Evolutionary conservation across 257 asterid genomes (phyloP).

Genomic region (Solanum tarijense): DNA sequence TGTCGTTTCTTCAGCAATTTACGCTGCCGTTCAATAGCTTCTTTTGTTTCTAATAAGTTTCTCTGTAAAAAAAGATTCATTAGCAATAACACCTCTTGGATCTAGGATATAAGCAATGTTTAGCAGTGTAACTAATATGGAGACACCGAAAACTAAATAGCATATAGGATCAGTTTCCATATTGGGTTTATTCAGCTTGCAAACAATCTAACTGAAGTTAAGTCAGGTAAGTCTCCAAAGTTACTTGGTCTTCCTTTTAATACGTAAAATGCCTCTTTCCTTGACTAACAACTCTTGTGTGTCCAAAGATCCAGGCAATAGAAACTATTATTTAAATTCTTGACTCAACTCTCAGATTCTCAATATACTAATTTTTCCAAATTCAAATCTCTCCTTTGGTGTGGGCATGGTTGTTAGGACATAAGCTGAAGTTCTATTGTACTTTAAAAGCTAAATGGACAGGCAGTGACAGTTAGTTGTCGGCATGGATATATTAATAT

Average conservation of each 20-base stretch:
- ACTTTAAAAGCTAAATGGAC: background rate
- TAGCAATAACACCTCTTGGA: background rate
- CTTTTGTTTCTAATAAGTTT: constrained; percentile 76
- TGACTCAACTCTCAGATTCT: background rate
- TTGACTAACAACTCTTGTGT: background rate
- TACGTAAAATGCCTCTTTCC: background rate
- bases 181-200: background rate
- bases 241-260: background rate
- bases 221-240: background rate
- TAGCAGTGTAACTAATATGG: background rate
- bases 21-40: constrained; percentile 90
- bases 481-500: background rate
- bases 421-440: background rate
- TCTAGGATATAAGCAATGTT: background rate
- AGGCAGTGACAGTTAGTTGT: background rate
- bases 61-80: constrained; percentile 26
- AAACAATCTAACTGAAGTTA: background rate
- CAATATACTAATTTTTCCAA: background rate
- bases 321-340: background rate
- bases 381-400: background rate
- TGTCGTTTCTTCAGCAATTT: constrained; percentile 84
- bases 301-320: background rate
- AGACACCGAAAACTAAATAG: background rate
- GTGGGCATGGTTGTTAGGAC: background rate
- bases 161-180: background rate